phyloP scores from a whole-genome alignment of 2,329 filamentous ascomycete species.

The Onygena corvina region DNA sequence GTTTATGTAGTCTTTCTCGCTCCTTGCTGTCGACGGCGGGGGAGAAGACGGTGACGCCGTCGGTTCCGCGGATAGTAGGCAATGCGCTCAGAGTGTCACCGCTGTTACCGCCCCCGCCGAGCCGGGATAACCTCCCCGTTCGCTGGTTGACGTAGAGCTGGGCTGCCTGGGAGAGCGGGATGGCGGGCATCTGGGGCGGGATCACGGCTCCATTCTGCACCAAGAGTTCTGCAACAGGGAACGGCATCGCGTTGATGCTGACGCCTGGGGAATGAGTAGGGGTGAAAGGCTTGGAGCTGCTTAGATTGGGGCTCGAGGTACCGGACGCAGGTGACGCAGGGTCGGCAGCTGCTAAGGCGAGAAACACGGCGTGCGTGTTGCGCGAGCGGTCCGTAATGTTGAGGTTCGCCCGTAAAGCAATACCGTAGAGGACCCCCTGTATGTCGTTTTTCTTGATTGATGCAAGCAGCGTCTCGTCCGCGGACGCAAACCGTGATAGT shows the following conservation, averaged over 20 bases:
- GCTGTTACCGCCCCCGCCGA: conserved; percentile 13
- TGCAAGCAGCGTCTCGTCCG: conserved; percentile 80
- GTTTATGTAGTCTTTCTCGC: conserved; percentile 63
- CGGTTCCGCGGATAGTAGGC: conserved; percentile 39
- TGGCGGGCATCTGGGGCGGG: conserved; percentile 60
- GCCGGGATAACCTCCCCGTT: conserved; percentile 33
- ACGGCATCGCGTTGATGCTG: conserved; percentile 47
- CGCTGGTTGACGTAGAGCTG: conserved; percentile 77
- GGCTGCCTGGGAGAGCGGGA: conserved; percentile 70
- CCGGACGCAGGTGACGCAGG: conserved; percentile 55
- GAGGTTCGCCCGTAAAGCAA: conserved; percentile 75
- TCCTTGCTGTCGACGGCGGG: conserved; percentile 37
- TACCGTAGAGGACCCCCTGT: conserved; percentile 77
- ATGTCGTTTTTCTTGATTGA: conserved; percentile 96
- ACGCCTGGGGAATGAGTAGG: conserved; percentile 30
- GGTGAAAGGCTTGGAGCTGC: conserved; percentile 22
- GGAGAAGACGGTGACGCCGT: conserved; percentile 18
- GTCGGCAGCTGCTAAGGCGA: conserved; percentile 85
- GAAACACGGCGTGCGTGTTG: conserved; percentile 76
- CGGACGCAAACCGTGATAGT: conserved; percentile 60
- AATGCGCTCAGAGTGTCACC: conserved; percentile 53
- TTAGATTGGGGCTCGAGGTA: conserved; percentile 9
- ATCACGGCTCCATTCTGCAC: conserved; percentile 90
- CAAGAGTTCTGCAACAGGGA: conserved; percentile 80
- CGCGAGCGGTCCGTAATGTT: conserved; percentile 78